Conservation (phyloP, 306 rosid species). For the Arachis hypogaea region DNA sequence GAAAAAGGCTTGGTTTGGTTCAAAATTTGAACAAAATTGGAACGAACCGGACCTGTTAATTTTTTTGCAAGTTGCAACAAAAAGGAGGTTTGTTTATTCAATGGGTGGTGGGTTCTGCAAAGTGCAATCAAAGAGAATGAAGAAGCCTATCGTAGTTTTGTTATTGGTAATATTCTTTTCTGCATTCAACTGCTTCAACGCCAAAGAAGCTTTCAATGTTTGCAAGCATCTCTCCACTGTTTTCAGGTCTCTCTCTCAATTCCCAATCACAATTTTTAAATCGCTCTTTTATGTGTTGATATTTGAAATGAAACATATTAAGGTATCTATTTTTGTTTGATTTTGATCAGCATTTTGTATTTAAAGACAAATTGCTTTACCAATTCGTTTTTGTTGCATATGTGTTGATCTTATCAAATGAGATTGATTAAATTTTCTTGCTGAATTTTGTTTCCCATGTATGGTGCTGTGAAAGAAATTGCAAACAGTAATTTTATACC, state of each 20-base stretch:
- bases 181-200: constrained; percentile 35
- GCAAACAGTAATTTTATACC: constrained; percentile 47
- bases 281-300: not conserved
- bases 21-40: too few species aligned
- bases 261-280: not conserved
- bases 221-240: constrained; percentile 77
- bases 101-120: not conserved
- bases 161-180: constrained; percentile 39
- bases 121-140: constrained; percentile 14
- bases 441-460: constrained; percentile 53
- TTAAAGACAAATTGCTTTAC: not conserved
- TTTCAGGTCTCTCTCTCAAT: constrained; percentile 53
- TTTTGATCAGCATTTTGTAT: not conserved
- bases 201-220: constrained; percentile 64
- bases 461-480: constrained; percentile 61
- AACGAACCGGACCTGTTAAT: too few species aligned
- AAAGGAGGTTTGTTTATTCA: too few species aligned
- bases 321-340: not conserved
- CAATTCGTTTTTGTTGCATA: not conserved
- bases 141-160: constrained; percentile 24
- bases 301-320: not conserved
- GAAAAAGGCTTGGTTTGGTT: too few species aligned
- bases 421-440: not conserved
- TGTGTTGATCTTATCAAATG: not conserved
- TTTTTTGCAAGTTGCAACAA: too few species aligned